Percentiles rank a stretch among this genome's conserved stretches.
Conservation (phyloP, 768 basidiomycete genomes). For the Sutorius australiensis region DNA sequence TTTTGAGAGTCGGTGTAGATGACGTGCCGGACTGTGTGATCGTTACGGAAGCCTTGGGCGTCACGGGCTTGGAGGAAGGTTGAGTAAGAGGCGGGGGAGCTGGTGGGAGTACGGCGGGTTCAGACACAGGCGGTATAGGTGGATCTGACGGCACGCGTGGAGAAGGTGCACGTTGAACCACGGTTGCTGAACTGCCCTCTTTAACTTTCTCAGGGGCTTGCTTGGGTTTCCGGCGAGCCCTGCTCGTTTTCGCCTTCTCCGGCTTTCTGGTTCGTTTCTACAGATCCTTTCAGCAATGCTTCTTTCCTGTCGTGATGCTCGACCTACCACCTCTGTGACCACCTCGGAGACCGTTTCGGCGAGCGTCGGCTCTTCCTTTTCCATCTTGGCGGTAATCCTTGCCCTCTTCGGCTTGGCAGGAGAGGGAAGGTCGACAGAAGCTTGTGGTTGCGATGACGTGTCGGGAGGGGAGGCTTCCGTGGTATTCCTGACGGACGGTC, state of each 20-base stretch:
- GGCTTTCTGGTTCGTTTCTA: slow-evolving; percentile 18
- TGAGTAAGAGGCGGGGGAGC: slow-evolving; percentile 10
- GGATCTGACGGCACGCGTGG: slow-evolving; percentile 6
- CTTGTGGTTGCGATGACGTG: slow-evolving; percentile 11
- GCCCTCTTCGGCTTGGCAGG: slow-evolving; percentile 30
- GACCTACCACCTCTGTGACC: slow-evolving; percentile 17
- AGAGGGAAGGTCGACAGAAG: slow-evolving; percentile 18
- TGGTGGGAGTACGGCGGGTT: slow-evolving; percentile 5
- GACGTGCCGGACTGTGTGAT: slow-evolving; percentile 33
- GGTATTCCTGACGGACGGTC: slow-evolving; percentile 13
- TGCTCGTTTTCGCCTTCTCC: slow-evolving; percentile 9
- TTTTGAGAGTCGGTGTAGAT: slow-evolving; percentile 34
- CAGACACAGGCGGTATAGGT: slow-evolving; percentile 16
- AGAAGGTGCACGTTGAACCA: slow-evolving; percentile 13
- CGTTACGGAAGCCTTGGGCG: slow-evolving; percentile 33
- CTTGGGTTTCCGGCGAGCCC: slow-evolving; percentile 25
- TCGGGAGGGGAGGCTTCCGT: slow-evolving; percentile 13
- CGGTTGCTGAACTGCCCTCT: slow-evolving; percentile 6
- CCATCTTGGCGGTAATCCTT: slow-evolving; percentile 27
- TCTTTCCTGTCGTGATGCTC: background rate
- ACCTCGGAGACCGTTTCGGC: slow-evolving; percentile 4
- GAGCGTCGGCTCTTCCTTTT: slow-evolving; percentile 20
- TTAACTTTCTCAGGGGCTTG: slow-evolving; percentile 17
- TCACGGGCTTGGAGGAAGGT: slow-evolving; percentile 21
- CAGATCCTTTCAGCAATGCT: background rate